These are phyloP conservation scores for Vigna reflexopilosa DNA, from an alignment of 306 rosid genomes.

Conservation along the genomic window DNA sequence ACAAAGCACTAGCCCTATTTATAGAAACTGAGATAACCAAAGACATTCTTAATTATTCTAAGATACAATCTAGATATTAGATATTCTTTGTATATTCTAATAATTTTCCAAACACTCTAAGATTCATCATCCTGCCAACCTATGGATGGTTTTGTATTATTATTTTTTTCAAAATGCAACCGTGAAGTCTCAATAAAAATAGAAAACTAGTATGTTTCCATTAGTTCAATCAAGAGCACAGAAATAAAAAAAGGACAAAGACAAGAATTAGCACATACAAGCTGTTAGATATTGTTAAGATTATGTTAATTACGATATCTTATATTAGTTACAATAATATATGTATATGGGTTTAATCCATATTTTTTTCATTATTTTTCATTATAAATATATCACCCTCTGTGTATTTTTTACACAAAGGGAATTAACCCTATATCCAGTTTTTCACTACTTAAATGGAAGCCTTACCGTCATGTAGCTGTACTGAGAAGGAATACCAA, in stretches of 20 bases:
- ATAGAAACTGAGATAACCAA: background rate
- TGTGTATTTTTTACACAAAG: too few relatives aligned
- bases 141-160: background rate
- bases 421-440: too few relatives aligned
- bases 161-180: background rate
- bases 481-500: slow-evolving; percentile 93
- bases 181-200: background rate
- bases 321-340: too few relatives aligned
- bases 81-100: background rate
- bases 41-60: background rate
- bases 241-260: slow-evolving; percentile 24
- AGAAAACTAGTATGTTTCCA: slow-evolving; percentile 5
- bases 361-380: too few relatives aligned
- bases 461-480: slow-evolving; percentile 87
- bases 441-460: background rate
- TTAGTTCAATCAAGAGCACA: slow-evolving; percentile 17
- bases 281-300: too few relatives aligned
- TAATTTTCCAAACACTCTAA: background rate
- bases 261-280: slow-evolving; percentile 18
- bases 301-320: too few relatives aligned
- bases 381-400: too few relatives aligned
- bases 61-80: background rate
- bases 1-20: background rate
- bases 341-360: too few relatives aligned
- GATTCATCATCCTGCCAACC: slow-evolving; percentile 30